A percentile compares a stretch with the other conserved stretches of the same genome.
phyloP scores from a whole-genome alignment of 2,329 filamentous ascomycete species.

The Colletotrichum endophyticum region DNA sequence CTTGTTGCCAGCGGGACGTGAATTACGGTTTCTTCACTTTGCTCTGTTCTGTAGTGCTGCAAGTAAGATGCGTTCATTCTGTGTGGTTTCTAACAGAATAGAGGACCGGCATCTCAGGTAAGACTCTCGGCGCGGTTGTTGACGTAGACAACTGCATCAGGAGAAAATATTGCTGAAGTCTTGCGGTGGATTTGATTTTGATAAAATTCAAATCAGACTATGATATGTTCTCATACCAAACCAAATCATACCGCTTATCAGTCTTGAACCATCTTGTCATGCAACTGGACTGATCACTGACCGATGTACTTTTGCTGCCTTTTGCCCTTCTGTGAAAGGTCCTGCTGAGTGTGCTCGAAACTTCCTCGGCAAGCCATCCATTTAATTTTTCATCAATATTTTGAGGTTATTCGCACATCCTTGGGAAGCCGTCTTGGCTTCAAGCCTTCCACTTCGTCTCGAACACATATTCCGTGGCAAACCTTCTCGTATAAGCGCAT shows the following conservation, averaged over 20 bases:
- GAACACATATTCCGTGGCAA: not conserved
- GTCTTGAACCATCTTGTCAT: not conserved
- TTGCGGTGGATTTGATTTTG: not conserved
- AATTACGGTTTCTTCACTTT: not conserved
- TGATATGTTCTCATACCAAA: fast-evolving
- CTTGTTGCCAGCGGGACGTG: not conserved
- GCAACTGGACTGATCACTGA: too few species aligned
- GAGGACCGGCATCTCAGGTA: not conserved
- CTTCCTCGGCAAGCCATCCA: not conserved
- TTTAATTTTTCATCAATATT: not conserved
- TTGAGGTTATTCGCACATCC: not conserved
- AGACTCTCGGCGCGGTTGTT: not conserved
- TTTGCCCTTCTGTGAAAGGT: too few species aligned
- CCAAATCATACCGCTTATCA: not conserved
- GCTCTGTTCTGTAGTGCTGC: not conserved
- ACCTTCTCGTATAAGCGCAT: not conserved
- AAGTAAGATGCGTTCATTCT: not conserved
- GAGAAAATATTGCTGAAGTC: not conserved
- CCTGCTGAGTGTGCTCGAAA: too few species aligned
- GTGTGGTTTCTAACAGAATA: not conserved
- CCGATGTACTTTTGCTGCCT: too few species aligned
- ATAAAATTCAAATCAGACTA: not conserved
- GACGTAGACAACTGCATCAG: not conserved
- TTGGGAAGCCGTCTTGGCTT: not conserved
- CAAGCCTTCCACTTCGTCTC: not conserved